These are phyloP conservation scores for Dictyostelium capitatum DNA, from an alignment of 78 protist genomes.

Conservation along the genomic window DNA sequence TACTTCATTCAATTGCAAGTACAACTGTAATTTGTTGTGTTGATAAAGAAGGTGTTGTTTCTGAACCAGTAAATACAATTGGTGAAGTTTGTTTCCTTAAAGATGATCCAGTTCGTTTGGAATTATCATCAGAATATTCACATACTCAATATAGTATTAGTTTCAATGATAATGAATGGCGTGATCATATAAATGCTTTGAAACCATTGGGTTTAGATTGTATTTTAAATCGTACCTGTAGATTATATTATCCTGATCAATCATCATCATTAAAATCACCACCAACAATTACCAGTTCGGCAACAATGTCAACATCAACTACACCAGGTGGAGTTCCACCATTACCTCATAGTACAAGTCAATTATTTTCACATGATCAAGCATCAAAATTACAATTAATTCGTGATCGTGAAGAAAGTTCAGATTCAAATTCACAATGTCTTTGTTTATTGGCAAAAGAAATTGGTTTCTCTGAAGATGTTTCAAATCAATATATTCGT, in stretches of 20 bases:
- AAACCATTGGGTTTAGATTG: constrained; percentile 82
- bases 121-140: constrained; percentile 52
- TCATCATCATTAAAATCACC: background rate
- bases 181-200: constrained; percentile 64
- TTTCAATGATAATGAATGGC: constrained; percentile 72
- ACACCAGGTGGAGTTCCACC: background rate
- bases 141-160: constrained; percentile 68
- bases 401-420: constrained; percentile 76
- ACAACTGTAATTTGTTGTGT: constrained; percentile 71
- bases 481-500: constrained; percentile 38
- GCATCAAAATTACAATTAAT: constrained; percentile 75
- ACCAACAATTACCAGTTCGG: background rate
- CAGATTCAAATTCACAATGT: constrained; percentile 70
- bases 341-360: constrained; percentile 1
- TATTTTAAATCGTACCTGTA: constrained; percentile 69
- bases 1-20: constrained; percentile 54
- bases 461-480: constrained; percentile 83
- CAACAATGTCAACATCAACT: background rate
- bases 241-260: constrained; percentile 4
- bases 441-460: constrained; percentile 81
- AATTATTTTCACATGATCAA: constrained; percentile 40
- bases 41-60: constrained; percentile 80
- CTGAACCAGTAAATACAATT: constrained; percentile 74
- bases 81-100: constrained; percentile 37
- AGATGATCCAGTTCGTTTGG: constrained; percentile 62